phyloP scores from a whole-genome alignment of 2,329 filamentous ascomycete genomes.

The Ceratocystis huliohia region DNA sequence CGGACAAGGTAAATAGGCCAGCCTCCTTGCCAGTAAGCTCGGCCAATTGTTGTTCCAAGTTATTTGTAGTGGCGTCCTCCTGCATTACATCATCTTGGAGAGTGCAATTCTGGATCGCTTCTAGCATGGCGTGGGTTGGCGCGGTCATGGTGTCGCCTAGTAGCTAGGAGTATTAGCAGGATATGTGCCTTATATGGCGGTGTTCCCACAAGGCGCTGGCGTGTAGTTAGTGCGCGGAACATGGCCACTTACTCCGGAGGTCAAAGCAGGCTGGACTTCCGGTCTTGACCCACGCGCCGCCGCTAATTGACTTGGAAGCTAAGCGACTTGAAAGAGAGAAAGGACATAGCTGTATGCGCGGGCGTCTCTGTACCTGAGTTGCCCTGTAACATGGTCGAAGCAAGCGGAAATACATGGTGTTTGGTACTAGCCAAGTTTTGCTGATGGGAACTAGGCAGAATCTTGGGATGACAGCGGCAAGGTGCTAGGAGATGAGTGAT shows the following conservation, averaged over 20 bases:
- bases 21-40: slow-evolving; percentile 61
- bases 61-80: slow-evolving; percentile 66
- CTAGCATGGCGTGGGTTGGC: slow-evolving; percentile 68
- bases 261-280: slow-evolving; percentile 31
- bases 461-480: background rate
- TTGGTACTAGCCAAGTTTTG: background rate
- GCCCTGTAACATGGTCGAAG: background rate
- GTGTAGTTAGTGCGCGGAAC: background rate
- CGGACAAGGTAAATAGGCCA: slow-evolving; percentile 70
- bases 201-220: background rate
- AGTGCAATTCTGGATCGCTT: slow-evolving; percentile 59
- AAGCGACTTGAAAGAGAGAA: background rate
- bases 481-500: background rate
- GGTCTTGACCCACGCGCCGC: slow-evolving; percentile 9
- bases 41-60: slow-evolving; percentile 63
- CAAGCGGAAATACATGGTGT: background rate
- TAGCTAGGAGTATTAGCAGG: background rate
- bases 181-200: background rate
- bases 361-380: background rate
- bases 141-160: slow-evolving; percentile 50
- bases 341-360: background rate
- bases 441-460: background rate
- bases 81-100: slow-evolving; percentile 73
- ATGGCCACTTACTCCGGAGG: slow-evolving; percentile 30
- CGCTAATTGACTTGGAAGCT: background rate